A percentile compares a stretch with the other conserved stretches of the same genome.
Conservation (phyloP, 306 rosid species). For the Potentilla sterilis region DNA sequence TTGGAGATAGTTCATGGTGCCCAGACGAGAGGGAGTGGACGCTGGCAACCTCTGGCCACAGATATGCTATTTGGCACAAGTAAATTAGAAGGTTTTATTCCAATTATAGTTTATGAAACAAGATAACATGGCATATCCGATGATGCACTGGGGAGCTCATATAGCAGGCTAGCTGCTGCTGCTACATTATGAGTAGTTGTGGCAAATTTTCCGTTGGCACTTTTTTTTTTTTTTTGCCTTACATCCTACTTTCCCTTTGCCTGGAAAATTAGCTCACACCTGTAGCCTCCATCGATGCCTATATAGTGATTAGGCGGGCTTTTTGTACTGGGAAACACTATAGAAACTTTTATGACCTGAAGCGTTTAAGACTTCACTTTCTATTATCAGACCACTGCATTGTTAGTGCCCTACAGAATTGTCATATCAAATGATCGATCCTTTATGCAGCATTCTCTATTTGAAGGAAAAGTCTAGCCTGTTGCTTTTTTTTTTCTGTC, state of each 20-base stretch:
- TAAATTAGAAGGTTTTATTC: slow-evolving; percentile 1
- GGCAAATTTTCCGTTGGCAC: neutral
- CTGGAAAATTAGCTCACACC: neutral
- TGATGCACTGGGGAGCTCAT: neutral
- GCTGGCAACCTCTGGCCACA: slow-evolving; percentile 62
- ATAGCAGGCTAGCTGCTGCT: neutral
- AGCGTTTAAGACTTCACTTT: neutral
- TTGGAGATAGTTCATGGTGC: slow-evolving; percentile 85
- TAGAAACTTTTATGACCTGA: slow-evolving; percentile 1
- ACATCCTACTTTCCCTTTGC: neutral
- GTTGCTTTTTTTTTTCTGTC: neutral
- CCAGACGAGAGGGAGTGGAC: slow-evolving; percentile 80
- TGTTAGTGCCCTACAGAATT: neutral
- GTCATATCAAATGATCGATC: neutral
- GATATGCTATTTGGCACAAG: slow-evolving; percentile 87
- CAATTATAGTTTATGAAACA: neutral
- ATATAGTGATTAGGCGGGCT: neutral
- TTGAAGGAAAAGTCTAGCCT: neutral
- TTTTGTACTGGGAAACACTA: neutral
- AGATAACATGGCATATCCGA: neutral
- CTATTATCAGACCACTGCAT: neutral
- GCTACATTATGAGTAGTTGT: neutral
- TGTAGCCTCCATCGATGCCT: neutral
- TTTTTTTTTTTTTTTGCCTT: neutral
- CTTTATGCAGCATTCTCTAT: neutral